A percentile compares a stretch with the other conserved stretches of the same genome.
These are phyloP conservation scores for Nicotiana noctiflora DNA, from an alignment of 257 asterid genomes.

Conservation along the genomic window DNA sequence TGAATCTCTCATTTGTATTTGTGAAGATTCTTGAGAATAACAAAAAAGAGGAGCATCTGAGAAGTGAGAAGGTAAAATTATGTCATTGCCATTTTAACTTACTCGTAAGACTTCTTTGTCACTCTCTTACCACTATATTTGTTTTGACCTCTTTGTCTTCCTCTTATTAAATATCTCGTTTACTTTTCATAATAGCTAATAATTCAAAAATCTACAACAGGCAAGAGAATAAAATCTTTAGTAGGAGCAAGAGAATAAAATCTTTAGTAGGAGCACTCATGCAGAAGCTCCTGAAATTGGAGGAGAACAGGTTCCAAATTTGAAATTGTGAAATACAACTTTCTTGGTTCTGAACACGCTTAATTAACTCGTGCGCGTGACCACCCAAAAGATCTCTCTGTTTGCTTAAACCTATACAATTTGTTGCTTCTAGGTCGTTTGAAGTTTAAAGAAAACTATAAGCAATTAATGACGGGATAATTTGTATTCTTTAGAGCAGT, in stretches of 20 bases:
- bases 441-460: background rate
- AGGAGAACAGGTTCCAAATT: background rate
- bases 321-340: background rate
- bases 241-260: background rate
- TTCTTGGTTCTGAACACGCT: background rate
- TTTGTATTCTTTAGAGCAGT: background rate
- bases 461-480: background rate
- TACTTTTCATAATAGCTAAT: background rate
- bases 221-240: background rate
- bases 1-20: too few species aligned
- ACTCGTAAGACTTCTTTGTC: background rate
- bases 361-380: background rate
- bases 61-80: background rate
- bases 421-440: background rate
- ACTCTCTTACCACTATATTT: background rate
- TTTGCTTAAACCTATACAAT: background rate
- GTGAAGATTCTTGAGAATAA: too few species aligned
- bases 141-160: background rate
- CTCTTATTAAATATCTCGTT: background rate
- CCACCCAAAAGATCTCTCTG: background rate
- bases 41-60: background rate
- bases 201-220: background rate
- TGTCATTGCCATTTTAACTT: background rate
- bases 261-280: background rate
- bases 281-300: background rate